These are phyloP conservation scores for Penicillium taxi DNA, from an alignment of 495 filamentous ascomycete genomes.

Conservation along the genomic window DNA sequence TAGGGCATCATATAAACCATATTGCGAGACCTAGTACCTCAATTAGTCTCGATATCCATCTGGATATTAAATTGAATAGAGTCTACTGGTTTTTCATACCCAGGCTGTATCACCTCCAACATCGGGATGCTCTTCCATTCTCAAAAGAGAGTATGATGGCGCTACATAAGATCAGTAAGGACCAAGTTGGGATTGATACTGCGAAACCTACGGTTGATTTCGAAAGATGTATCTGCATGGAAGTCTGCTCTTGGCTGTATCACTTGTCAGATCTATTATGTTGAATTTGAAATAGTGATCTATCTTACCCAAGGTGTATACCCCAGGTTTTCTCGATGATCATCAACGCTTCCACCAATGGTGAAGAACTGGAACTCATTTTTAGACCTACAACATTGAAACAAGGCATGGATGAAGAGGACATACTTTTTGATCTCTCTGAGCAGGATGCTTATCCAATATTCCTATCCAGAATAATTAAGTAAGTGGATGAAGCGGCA, in stretches of 20 bases:
- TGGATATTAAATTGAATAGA: too few species aligned
- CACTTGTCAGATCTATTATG: too few species aligned
- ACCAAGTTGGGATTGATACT: background rate
- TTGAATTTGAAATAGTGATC: too few species aligned
- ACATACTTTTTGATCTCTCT: too few species aligned
- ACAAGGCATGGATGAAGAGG: too few species aligned
- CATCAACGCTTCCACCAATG: constrained; percentile 29
- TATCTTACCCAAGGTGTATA: constrained; percentile 40
- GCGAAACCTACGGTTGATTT: too few species aligned
- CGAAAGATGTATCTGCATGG: constrained; percentile 46
- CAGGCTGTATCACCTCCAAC: constrained; percentile 50
- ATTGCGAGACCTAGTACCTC: constrained; percentile 37
- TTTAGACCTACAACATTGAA: too few species aligned
- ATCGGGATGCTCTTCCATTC: constrained; percentile 48
- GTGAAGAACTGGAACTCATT: constrained; percentile 23
- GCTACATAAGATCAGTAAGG: constrained; percentile 9
- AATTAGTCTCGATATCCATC: too few species aligned
- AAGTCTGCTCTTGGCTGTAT: constrained; percentile 37
- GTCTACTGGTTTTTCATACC: too few species aligned
- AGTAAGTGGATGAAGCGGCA: too few species aligned
- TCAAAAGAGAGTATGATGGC: constrained; percentile 43
- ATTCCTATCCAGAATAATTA: too few species aligned
- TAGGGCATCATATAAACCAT: constrained; percentile 45
- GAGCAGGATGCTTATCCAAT: constrained; percentile 42
- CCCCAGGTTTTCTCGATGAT: constrained; percentile 28